Conservation (phyloP, 257 asterid species). For the Prunella vulgaris region DNA sequence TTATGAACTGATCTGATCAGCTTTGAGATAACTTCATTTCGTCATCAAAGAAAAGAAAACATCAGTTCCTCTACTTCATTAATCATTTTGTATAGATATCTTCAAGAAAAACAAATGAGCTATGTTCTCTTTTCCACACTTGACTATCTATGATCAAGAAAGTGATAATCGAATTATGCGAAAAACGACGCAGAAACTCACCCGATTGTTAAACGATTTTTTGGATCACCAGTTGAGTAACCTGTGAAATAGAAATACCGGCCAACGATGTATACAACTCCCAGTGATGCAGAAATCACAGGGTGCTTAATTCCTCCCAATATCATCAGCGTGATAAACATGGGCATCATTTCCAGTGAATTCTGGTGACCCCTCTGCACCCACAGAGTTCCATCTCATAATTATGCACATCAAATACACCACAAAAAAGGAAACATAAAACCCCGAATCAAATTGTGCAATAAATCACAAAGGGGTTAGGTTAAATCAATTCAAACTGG, state of each 20-base stretch:
- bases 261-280: conserved; percentile 38
- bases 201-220: conserved; percentile 59
- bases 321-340: conserved; percentile 49
- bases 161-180: neutral
- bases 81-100: neutral
- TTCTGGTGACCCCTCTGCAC: conserved; percentile 98
- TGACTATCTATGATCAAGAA: neutral
- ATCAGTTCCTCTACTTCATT: neutral
- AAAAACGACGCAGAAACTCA: conserved; percentile 19
- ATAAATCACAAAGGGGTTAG: neutral
- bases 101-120: neutral
- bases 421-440: neutral
- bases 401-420: neutral
- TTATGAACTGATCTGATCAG: neutral
- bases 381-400: neutral
- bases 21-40: neutral
- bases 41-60: neutral
- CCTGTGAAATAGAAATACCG: conserved; percentile 83
- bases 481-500: neutral
- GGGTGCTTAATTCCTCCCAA: conserved; percentile 86
- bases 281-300: conserved; percentile 47
- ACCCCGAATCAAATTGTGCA: neutral
- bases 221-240: conserved; percentile 74
- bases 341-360: conserved; percentile 81
- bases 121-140: neutral